These are phyloP conservation scores for Leucogyrophana mollusca DNA, from an alignment of 768 basidiomycete genomes.

Conservation along the genomic window DNA sequence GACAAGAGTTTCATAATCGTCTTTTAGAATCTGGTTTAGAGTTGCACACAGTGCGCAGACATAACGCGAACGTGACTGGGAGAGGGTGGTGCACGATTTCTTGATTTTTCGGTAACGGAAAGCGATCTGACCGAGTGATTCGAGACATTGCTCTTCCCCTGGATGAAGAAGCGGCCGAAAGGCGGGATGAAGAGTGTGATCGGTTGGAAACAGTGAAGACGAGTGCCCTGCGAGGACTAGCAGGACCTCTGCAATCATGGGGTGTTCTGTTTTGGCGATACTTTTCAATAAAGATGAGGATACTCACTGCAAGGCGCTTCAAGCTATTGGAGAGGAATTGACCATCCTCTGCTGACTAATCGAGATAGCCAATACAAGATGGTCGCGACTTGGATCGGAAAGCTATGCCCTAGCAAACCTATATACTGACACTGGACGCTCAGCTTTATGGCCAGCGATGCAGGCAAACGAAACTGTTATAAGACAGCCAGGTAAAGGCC, in stretches of 20 bases:
- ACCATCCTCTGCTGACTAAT: background rate
- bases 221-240: slow-evolving; percentile 85
- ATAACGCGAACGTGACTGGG: slow-evolving; percentile 68
- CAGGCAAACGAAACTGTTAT: slow-evolving; percentile 10
- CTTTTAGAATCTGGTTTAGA: slow-evolving; percentile 67
- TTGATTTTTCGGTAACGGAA: slow-evolving; percentile 74
- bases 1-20: slow-evolving; percentile 79
- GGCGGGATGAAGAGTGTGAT: slow-evolving; percentile 57
- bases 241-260: slow-evolving; percentile 88
- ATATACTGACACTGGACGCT: too few species aligned
- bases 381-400: background rate
- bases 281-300: slow-evolving; percentile 1
- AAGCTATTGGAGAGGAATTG: background rate
- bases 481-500: slow-evolving; percentile 23
- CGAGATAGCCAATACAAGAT: background rate
- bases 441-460: slow-evolving; percentile 12
- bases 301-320: background rate
- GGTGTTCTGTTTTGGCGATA: background rate
- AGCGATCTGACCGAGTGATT: slow-evolving; percentile 73
- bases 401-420: too few species aligned
- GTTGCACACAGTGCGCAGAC: slow-evolving; percentile 76
- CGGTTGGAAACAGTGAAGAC: slow-evolving; percentile 75
- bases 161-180: slow-evolving; percentile 80
- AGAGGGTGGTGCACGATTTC: slow-evolving; percentile 46
- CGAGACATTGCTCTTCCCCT: slow-evolving; percentile 84